Percentiles rank a stretch among this genome's conserved stretches.
phyloP scores from a whole-genome alignment of 495 filamentous ascomycete species.

The Daldinia grandis region DNA sequence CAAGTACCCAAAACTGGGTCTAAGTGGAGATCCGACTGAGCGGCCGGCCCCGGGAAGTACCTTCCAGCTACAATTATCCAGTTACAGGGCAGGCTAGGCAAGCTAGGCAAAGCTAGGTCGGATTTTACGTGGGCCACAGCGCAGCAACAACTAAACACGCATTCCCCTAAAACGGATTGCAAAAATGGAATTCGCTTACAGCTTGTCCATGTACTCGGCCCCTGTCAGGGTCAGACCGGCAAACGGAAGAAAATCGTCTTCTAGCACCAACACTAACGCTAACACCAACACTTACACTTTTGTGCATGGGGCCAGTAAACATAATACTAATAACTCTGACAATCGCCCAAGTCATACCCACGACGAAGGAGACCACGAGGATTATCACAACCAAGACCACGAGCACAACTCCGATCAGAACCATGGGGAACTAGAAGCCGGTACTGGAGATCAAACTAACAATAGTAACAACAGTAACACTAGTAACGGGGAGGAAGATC shows the following conservation, averaged over 20 bases:
- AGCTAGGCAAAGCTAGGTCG: neutral
- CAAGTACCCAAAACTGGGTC: conserved; percentile 27
- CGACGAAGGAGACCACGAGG: conserved; percentile 6
- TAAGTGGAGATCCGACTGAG: conserved; percentile 5
- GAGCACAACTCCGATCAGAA: neutral
- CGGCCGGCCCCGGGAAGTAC: conserved; percentile 14
- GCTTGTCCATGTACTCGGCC: conserved; percentile 39
- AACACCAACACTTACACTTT: conserved; percentile 32
- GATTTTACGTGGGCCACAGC: conserved; percentile 17
- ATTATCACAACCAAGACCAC: conserved; percentile 3
- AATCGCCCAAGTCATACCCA: neutral
- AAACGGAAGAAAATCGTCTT: conserved; percentile 37
- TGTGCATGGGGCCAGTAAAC: conserved; percentile 35
- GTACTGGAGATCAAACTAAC: conserved; percentile 3
- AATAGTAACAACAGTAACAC: too few species aligned
- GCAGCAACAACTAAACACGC: conserved; percentile 3
- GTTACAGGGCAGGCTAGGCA: neutral
- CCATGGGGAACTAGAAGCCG: neutral
- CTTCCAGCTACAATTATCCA: conserved; percentile 12
- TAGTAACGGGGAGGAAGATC: conserved; percentile 14
- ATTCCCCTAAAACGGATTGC: conserved; percentile 2
- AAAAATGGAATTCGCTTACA: conserved; percentile 45
- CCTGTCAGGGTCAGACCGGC: conserved; percentile 39
- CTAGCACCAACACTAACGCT: conserved; percentile 19
- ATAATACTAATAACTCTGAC: conserved; percentile 3